Evolutionary conservation across 2,329 filamentous ascomycete species (phyloP), one percentile per base, ranked within the genome.

Genomic region (Talaromyces sp.): DNA sequence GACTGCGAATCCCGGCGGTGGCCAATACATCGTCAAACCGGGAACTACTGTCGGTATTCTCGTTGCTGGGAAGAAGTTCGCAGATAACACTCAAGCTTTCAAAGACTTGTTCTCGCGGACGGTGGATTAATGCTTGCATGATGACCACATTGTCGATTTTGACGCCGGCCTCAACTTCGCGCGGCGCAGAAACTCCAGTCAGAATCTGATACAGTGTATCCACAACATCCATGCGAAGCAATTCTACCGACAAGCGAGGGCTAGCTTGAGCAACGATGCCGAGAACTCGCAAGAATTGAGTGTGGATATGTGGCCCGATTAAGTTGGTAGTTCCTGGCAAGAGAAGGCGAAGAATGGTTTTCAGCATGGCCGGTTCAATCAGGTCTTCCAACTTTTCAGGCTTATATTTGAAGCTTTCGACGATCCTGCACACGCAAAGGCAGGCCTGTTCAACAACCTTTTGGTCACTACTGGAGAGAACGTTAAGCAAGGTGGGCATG

Each of bases 31-130:
- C 79, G 58, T 86, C 81, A 18, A 83, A 71, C 63, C 56, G 55
- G 80, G 77, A 77, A 5, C 83, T 73, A 42, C 79, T 79, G 57
- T 84, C 50, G 23, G 30, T 81, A 56, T 82, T 83, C 12, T 89
- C 87, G 16, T 94, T 81, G 56, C 86, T 88, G 1, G 94, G 93
- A 40, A 99, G 83, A 33, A 99, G 82, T 78, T 99, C 95, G 79
- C 95, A 97, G 66, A 99, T 92, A 65, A 99, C 92, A 73, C 98
- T 98, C 65, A 99, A 84, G 1, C 96, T 97, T 79, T 99, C 95
- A 68, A 94, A 95, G 18, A 99, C 91, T 76, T 99, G 95, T 68
- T 99, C 96, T 61, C 93, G 88, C 6, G 95, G 95, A 47, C 94
- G 88, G 72, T 98, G 95, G 58, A 99, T 96, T 65, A 99, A 83